These are phyloP conservation scores for Bassia scoparia DNA, from an alignment of 148 eudicot genomes.

Conservation along the genomic window DNA sequence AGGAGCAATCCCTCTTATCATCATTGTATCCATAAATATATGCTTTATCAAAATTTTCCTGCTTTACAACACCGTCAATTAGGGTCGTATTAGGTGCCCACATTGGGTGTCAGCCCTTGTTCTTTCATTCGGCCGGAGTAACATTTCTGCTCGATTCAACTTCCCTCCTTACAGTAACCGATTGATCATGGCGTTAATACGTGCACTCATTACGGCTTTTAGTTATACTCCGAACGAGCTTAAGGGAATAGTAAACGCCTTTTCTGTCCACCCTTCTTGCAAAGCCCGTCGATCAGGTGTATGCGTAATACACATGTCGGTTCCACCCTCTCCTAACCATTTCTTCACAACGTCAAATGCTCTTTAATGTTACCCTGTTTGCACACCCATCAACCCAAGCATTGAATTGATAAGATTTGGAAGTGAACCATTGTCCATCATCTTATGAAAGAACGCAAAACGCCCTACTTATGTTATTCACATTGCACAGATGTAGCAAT, in stretches of 20 bases:
- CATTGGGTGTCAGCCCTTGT: conserved; percentile 71
- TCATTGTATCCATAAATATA: conserved; percentile 61
- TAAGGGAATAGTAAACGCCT: conserved; percentile 87
- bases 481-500: conserved; percentile 50
- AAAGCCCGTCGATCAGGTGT: conserved; percentile 78
- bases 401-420: conserved; percentile 75
- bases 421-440: conserved; percentile 61
- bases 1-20: conserved; percentile 39
- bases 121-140: conserved; percentile 68
- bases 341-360: conserved; percentile 88
- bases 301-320: conserved; percentile 89
- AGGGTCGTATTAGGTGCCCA: conserved; percentile 71
- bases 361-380: conserved; percentile 69
- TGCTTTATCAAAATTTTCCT: conserved; percentile 68
- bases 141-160: conserved; percentile 79
- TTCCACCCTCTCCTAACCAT: conserved; percentile 84
- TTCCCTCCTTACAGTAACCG: conserved; percentile 91
- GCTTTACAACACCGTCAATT: conserved; percentile 61
- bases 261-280: conserved; percentile 97
- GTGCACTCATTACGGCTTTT: conserved; percentile 85
- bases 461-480: conserved; percentile 51
- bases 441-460: conserved; percentile 56
- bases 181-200: conserved; percentile 77
- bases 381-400: conserved; percentile 71
- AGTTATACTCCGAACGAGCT: conserved; percentile 77